phyloP scores from a whole-genome alignment of 352 stramenopile genomes.

The Globisporangium cederbergense region DNA sequence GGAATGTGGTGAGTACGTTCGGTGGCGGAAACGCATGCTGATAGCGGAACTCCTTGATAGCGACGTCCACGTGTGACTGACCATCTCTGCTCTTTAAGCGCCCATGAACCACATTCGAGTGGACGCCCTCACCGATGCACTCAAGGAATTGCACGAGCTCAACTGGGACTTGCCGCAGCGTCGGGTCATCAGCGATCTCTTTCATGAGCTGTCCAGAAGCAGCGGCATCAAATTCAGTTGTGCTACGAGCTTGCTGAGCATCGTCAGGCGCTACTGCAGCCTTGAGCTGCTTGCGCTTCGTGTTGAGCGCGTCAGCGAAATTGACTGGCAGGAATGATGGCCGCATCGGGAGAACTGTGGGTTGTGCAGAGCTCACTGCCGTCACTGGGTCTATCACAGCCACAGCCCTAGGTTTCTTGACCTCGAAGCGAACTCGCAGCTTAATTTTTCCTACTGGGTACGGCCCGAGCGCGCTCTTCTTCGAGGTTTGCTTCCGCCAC shows the following conservation, averaged over 20 bases:
- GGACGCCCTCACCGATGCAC: constrained; percentile 28
- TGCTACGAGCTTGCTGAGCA: neutral
- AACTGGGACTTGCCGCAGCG: constrained; percentile 9
- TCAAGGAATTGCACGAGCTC: constrained; percentile 18
- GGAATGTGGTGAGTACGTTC: constrained; percentile 32
- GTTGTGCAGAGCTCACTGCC: constrained; percentile 1
- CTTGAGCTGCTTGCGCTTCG: constrained; percentile 43
- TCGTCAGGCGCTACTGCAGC: constrained; percentile 24
- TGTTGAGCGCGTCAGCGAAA: constrained; percentile 31
- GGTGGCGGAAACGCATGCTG: constrained; percentile 25
- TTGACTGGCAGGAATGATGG: constrained; percentile 19
- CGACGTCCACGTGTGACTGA: constrained; percentile 10
- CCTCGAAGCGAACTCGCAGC: constrained; percentile 27
- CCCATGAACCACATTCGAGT: constrained; percentile 29
- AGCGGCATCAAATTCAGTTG: neutral
- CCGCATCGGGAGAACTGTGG: neutral
- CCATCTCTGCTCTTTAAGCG: constrained; percentile 3
- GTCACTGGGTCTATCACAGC: constrained; percentile 1
- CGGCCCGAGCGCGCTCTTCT: constrained; percentile 12
- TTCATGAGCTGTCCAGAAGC: constrained; percentile 18
- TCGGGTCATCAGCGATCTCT: constrained; percentile 21
- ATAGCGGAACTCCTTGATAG: constrained; percentile 41
- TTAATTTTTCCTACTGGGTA: constrained; percentile 31
- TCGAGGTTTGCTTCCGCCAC: constrained; percentile 13
- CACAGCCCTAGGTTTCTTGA: constrained; percentile 10